Evolutionary conservation across 805 yeast genomes (phyloP), one percentile per base, ranked within the genome.

Genomic region (Jamesozyma spencerorum): DNA sequence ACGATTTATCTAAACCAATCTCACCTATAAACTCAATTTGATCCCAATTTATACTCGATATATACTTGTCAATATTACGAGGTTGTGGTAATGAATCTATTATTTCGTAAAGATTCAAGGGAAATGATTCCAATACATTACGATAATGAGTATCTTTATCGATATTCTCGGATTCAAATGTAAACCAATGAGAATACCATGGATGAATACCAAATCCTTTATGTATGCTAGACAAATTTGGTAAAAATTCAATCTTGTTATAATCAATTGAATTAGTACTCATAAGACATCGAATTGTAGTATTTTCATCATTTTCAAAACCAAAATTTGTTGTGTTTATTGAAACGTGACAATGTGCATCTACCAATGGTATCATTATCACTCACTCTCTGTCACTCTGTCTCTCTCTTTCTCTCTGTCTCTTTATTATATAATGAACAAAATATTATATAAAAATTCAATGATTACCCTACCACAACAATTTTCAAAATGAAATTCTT

Each of bases 1-100:
- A 84, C 24, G 75, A 54, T 57, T 80, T 83, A 58, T 90, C 98
- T 2, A 92, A 63, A 0, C 98, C 98, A n/a, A 86, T 71, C 51
- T 90, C 98, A 1, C 98, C 98, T 8, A 90, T 67, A 11, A 84
- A 72, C n/a, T 49, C 42, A 3, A 39, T 28, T 4, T 13, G 5
- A 4, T 17, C 10, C 14, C 17, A 34, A 18, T 22, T 34, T 28
- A 34, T 77, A 45, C 18, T 32, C n/a, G 18, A 14, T 18, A 32
- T n/a, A 29, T 63, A 62, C 3, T 27, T 11, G 13, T 24, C 17
- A 22, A 39, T 2, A n/a, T 19, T 44, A 0, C 71, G 57, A 0
- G 96, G 95, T 0, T 63, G 69, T 0, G 96, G 95, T 15, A 87
- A 64, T 15, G 28, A n/a, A 20, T 33, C 20, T 14, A 20, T 18